These are phyloP conservation scores for Citrus medica DNA, from an alignment of 345 rosid genomes.

Conservation along the genomic window DNA sequence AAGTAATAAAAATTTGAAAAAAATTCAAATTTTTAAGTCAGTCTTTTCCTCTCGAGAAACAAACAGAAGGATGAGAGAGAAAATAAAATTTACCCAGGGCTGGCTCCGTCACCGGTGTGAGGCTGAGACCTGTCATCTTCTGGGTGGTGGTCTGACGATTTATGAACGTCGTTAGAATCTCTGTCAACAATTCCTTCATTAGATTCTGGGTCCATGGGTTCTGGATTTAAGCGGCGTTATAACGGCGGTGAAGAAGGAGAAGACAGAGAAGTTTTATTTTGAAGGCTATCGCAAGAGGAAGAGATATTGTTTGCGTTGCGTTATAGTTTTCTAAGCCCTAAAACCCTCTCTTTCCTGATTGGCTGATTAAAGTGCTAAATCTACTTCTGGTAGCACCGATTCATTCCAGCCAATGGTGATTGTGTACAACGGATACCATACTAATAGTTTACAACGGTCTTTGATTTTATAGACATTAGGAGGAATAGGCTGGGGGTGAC, in stretches of 20 bases:
- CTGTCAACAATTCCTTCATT: constrained; percentile 36
- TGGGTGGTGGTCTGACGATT: constrained; percentile 35
- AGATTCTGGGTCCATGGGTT: constrained; percentile 48
- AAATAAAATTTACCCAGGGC: constrained; percentile 49
- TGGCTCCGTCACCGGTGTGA: constrained; percentile 63
- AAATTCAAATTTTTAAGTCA: background rate
- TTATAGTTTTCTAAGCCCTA: constrained; percentile 16
- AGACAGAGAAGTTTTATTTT: background rate
- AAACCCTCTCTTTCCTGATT: constrained; percentile 23
- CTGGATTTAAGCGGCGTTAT: constrained; percentile 4
- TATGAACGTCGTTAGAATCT: constrained; percentile 35
- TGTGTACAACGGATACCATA: too few species aligned
- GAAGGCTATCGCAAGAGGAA: background rate
- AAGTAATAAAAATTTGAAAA: background rate
- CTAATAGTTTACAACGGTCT: too few species aligned
- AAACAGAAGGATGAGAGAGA: constrained; percentile 3
- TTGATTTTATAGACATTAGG: too few species aligned
- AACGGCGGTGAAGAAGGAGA: constrained; percentile 5
- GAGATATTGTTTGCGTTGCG: background rate
- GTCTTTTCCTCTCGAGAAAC: background rate
- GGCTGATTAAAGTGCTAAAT: background rate
- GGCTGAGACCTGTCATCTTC: constrained; percentile 55
- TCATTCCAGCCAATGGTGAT: too few species aligned
- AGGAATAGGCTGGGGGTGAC: too few species aligned
- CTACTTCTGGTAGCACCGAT: constrained; percentile 3